Conservation (phyloP, 495 filamentous ascomycete genomes). For the Neurospora tetraspora region DNA sequence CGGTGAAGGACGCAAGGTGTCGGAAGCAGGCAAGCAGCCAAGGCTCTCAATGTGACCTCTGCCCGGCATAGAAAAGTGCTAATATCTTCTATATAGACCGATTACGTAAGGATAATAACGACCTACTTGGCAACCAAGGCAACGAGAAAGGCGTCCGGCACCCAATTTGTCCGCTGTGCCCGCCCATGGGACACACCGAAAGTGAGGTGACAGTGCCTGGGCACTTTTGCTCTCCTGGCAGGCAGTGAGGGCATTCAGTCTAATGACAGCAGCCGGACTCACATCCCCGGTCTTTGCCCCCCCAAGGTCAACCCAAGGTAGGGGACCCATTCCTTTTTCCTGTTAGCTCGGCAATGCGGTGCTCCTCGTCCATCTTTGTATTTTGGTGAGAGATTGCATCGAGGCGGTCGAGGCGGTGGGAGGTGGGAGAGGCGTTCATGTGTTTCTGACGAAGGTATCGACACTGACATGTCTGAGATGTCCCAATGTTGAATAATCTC, state of each 20-base stretch:
- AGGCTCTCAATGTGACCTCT: neutral
- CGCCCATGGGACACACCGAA: neutral
- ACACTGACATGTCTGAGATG: neutral
- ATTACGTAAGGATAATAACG: too few species aligned
- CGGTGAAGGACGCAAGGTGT: neutral
- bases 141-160: neutral
- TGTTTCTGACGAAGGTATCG: neutral
- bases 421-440: neutral
- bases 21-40: neutral
- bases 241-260: neutral
- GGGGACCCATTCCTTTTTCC: too few species aligned
- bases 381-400: neutral
- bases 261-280: neutral
- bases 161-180: neutral
- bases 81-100: too few species aligned
- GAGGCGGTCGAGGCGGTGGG: neutral
- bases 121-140: neutral
- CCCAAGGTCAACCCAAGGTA: neutral
- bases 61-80: neutral
- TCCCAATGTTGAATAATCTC: neutral
- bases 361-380: neutral
- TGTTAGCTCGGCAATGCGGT: neutral
- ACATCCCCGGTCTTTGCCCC: neutral
- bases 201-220: neutral
- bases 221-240: neutral